Conservation (phyloP, 2,329 filamentous ascomycete genomes). For the Berkeleyomyces basicola region DNA sequence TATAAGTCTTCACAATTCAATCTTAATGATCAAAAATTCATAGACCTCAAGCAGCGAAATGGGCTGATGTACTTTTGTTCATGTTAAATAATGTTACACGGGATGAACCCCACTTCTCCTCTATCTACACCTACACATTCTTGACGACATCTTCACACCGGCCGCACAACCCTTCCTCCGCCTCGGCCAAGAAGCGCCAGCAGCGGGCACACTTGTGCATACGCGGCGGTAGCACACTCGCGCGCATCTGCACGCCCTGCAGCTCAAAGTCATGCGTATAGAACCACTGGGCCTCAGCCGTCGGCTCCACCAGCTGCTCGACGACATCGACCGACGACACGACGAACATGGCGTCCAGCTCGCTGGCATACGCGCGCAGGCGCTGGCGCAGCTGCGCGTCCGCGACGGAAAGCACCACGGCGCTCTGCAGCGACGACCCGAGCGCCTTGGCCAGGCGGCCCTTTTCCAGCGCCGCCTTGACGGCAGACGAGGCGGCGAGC, state of each 20-base stretch:
- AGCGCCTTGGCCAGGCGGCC: slow-evolving; percentile 56
- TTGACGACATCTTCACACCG: slow-evolving; percentile 53
- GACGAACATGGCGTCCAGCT: slow-evolving; percentile 50
- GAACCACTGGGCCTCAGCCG: slow-evolving; percentile 21
- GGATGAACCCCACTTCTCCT: neutral
- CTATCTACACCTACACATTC: neutral
- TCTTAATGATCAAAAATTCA: neutral
- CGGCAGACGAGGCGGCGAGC: slow-evolving; percentile 41
- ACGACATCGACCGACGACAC: slow-evolving; percentile 46
- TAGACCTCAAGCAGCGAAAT: neutral
- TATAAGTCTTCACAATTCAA: neutral
- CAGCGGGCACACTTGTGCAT: slow-evolving; percentile 67
- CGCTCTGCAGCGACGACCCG: slow-evolving; percentile 63
- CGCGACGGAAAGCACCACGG: slow-evolving; percentile 38
- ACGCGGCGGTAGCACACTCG: slow-evolving; percentile 32
- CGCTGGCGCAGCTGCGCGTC: slow-evolving; percentile 26
- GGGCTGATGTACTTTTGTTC: neutral
- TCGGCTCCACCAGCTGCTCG: slow-evolving; percentile 17
- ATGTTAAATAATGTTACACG: slow-evolving; percentile 7
- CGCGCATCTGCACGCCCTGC: slow-evolving; percentile 22
- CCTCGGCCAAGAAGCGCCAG: slow-evolving; percentile 69
- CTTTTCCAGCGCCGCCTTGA: slow-evolving; percentile 61
- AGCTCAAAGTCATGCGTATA: slow-evolving; percentile 29
- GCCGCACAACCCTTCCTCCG: slow-evolving; percentile 48
- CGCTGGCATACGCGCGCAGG: slow-evolving; percentile 25